Conservation (phyloP, 2,329 filamentous ascomycete genomes). For the Botrytis byssoidea region DNA sequence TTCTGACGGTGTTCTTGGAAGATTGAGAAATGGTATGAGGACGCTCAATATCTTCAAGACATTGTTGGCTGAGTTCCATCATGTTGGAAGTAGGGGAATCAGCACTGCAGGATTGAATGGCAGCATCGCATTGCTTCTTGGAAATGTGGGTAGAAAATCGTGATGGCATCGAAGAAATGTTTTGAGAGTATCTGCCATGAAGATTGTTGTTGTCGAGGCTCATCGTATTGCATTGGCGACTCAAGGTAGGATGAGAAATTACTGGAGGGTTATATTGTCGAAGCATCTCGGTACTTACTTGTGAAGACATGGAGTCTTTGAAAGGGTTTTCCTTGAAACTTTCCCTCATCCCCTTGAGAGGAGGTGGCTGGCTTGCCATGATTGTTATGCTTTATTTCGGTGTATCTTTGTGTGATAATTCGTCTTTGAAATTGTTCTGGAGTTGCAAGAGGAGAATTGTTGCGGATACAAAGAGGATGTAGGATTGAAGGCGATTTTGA, state of each 20-base stretch:
- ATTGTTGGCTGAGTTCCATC: background rate
- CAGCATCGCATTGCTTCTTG: no score
- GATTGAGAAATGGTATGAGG: background rate
- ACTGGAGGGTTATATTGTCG: background rate
- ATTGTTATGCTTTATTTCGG: background rate
- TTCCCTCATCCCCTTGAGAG: background rate
- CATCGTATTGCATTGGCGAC: background rate
- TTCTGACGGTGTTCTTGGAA: background rate
- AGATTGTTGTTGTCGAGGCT: background rate
- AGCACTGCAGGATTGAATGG: no score
- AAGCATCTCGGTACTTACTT: fast-evolving
- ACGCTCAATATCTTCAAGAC: background rate
- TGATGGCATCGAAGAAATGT: background rate
- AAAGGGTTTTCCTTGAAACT: background rate
- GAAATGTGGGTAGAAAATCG: no score
- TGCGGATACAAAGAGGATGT: background rate
- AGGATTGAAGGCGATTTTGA: background rate
- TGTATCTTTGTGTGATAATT: background rate
- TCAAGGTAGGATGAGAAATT: fast-evolving
- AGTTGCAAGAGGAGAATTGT: background rate
- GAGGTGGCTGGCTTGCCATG: background rate
- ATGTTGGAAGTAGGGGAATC: background rate
- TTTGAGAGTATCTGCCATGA: background rate
- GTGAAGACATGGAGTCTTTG: background rate
- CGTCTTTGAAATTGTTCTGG: no score